phyloP scores from a whole-genome alignment of 2,329 filamentous ascomycete species.

The Tothia fuscella region DNA sequence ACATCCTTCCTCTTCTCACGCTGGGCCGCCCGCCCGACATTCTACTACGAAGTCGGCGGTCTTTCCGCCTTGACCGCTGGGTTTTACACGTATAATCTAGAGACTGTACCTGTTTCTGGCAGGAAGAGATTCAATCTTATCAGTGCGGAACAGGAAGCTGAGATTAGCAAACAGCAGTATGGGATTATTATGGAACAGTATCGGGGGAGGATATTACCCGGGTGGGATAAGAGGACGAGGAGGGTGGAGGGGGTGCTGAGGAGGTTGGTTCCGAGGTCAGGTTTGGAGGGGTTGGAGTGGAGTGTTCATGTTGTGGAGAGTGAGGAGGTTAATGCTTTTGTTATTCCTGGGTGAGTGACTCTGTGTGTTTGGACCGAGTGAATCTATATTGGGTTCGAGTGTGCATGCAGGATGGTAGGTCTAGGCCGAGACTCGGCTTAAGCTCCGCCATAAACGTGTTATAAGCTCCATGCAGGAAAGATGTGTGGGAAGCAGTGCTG shows the following conservation, averaged over 20 bases:
- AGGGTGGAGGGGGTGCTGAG: conserved; percentile 53
- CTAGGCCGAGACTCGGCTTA: too few relatives aligned
- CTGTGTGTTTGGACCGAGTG: too few relatives aligned
- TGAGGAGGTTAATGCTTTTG: conserved; percentile 59
- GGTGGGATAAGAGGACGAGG: conserved; percentile 44
- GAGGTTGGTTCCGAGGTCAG: conserved; percentile 54
- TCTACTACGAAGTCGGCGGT: conserved; percentile 33
- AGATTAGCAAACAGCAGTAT: conserved; percentile 25
- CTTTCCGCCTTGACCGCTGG: conserved; percentile 31
- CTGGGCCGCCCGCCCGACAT: conserved; percentile 34
- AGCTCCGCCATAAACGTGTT: too few relatives aligned
- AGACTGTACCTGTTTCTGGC: conserved; percentile 53
- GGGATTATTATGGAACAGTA: conserved; percentile 6
- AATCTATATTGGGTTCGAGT: too few relatives aligned
- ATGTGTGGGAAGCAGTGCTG: too few relatives aligned
- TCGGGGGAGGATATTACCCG: background rate
- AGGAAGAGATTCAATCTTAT: conserved; percentile 63
- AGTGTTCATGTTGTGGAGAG: conserved; percentile 66
- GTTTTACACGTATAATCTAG: conserved; percentile 58
- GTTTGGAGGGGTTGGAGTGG: conserved; percentile 49
- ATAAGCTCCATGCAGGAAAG: too few relatives aligned
- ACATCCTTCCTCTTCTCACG: conserved; percentile 4
- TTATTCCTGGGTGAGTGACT: conserved; percentile 50
- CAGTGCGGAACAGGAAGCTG: conserved; percentile 41
- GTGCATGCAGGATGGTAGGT: too few relatives aligned